Conservation (phyloP, 192 early-diverging fungal genomes). For the Coemansia sp. region DNA sequence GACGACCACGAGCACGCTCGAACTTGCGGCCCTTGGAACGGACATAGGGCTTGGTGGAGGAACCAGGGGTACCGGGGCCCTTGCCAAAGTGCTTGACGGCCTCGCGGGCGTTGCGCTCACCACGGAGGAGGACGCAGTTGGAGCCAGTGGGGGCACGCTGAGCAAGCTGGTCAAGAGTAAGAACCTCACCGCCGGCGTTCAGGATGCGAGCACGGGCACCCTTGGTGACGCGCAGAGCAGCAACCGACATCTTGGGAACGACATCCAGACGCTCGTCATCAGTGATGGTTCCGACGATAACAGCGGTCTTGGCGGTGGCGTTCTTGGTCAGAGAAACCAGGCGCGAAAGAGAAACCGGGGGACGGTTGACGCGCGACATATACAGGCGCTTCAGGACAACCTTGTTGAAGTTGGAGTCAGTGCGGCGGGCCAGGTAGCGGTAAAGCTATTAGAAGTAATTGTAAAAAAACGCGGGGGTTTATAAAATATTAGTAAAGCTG, state of each 20-base stretch:
- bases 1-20: conserved; percentile 98
- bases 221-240: conserved; percentile 94
- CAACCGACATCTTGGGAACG: conserved; percentile 93
- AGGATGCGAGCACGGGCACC: conserved; percentile 95
- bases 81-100: conserved; percentile 98
- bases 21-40: conserved; percentile 99
- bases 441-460: conserved; percentile 69
- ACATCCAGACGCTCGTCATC: conserved; percentile 93
- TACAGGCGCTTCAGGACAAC: conserved; percentile 96
- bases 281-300: conserved; percentile 95
- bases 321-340: conserved; percentile 77
- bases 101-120: conserved; percentile 90
- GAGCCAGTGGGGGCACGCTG: conserved; percentile 96
- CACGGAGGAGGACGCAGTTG: conserved; percentile 94
- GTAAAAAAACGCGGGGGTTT: neutral
- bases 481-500: neutral
- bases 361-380: conserved; percentile 97
- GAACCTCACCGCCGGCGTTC: conserved; percentile 97
- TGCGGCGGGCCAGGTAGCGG: conserved; percentile 98
- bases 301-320: conserved; percentile 83
- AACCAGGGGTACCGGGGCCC: conserved; percentile 69
- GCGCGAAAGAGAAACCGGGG: conserved; percentile 91
- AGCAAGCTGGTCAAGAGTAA: conserved; percentile 99
- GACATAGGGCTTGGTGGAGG: conserved; percentile 85
- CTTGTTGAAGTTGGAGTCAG: conserved; percentile 98